These are phyloP conservation scores for Verbascum thapsus DNA, from an alignment of 257 asterid species.

Conservation along the genomic window DNA sequence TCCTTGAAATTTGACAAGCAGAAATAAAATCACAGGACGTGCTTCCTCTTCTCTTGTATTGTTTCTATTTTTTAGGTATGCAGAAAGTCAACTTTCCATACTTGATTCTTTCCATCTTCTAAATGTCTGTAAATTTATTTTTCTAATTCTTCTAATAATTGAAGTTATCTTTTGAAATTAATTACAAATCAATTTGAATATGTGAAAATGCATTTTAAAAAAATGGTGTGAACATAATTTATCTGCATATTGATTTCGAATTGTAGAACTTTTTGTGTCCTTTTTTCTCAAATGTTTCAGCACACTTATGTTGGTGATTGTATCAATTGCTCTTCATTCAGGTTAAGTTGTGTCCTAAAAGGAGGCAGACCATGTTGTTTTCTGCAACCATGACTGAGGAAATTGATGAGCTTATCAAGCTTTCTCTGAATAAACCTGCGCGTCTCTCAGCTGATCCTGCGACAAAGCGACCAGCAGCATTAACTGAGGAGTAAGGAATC, in stretches of 20 bases:
- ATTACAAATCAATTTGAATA: too few relatives aligned
- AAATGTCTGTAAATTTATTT: neutral
- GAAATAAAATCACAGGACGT: neutral
- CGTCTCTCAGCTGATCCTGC: conserved; percentile 95
- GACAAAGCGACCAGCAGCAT: conserved; percentile 72
- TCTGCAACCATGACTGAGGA: conserved; percentile 94
- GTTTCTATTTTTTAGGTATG: neutral
- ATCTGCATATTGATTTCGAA: too few relatives aligned
- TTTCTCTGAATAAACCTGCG: conserved; percentile 80
- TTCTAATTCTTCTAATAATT: neutral
- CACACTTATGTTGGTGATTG: neutral
- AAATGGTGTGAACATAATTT: too few relatives aligned
- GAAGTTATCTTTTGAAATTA: too few relatives aligned
- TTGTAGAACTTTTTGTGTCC: too few relatives aligned
- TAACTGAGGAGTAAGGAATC: conserved; percentile 85
- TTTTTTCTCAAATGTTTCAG: too few relatives aligned
- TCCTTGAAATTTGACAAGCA: too few relatives aligned
- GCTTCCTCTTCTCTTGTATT: neutral
- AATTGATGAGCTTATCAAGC: conserved; percentile 73
- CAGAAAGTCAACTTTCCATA: conserved; percentile 7
- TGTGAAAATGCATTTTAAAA: too few relatives aligned
- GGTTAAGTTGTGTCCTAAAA: conserved; percentile 89
- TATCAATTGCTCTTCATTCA: conserved; percentile 33
- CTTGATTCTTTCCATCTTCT: conserved; percentile 4
- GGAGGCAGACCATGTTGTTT: conserved; percentile 96